Percentiles rank a stretch among this genome's conserved stretches.
Conservation (phyloP, 768 basidiomycete genomes). For the Hortiboletus campestris region DNA sequence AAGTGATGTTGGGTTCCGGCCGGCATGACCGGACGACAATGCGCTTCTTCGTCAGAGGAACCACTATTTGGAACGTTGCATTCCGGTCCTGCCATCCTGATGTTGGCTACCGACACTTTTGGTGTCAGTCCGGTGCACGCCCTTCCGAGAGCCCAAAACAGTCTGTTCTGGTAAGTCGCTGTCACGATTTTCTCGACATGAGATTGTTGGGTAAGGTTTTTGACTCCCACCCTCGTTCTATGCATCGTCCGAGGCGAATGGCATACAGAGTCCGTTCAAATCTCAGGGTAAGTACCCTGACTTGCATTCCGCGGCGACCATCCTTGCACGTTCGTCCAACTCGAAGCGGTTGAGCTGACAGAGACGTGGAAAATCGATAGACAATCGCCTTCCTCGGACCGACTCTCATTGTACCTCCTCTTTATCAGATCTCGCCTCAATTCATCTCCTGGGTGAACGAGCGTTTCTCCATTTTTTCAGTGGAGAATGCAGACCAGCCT, state of each 20-base stretch:
- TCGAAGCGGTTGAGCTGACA: not conserved
- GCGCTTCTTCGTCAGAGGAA: not conserved
- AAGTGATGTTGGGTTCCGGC: not conserved
- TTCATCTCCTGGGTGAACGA: too few relatives aligned
- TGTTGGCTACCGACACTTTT: not conserved
- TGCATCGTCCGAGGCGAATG: not conserved
- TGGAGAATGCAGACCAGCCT: too few relatives aligned
- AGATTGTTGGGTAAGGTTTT: not conserved
- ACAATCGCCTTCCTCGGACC: not conserved
- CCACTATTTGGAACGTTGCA: not conserved
- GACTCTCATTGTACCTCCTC: not conserved
- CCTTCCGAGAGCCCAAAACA: too few relatives aligned
- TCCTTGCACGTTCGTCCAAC: not conserved
- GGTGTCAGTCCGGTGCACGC: not conserved
- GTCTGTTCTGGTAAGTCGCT: not conserved
- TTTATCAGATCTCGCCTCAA: too few relatives aligned
- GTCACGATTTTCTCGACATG: not conserved
- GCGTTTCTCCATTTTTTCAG: too few relatives aligned
- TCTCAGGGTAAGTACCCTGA: not conserved
- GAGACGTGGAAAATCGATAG: not conserved
- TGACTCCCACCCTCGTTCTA: not conserved
- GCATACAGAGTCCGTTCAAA: not conserved
- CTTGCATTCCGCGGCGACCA: not conserved
- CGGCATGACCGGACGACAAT: not conserved
- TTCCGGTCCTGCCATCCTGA: not conserved